A percentile compares a stretch with the other conserved stretches of the same genome.
These are phyloP conservation scores for Mucor lusitanicus DNA, from an alignment of 371 early-diverging fungal genomes.

Conservation along the genomic window DNA sequence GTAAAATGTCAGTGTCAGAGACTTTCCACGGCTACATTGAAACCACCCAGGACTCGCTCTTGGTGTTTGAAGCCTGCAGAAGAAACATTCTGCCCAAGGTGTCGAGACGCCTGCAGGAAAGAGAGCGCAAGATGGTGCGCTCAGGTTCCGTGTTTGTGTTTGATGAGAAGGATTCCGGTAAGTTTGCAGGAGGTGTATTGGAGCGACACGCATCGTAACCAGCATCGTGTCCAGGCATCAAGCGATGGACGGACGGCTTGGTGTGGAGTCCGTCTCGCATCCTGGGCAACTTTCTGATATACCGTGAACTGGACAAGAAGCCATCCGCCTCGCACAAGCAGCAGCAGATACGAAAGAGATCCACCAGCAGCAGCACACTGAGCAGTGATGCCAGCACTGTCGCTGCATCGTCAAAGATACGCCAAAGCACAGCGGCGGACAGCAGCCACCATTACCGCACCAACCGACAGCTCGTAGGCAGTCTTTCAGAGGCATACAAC, in stretches of 20 bases:
- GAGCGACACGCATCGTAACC: no score
- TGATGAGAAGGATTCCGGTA: constrained; percentile 71
- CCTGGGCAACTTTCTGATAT: constrained; percentile 76
- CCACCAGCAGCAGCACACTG: not conserved
- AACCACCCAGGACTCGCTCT: constrained; percentile 66
- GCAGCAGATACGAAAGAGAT: not conserved
- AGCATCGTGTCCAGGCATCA: constrained; percentile 66
- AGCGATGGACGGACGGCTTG: constrained; percentile 89
- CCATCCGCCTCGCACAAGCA: constrained; percentile 21
- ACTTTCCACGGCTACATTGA: constrained; percentile 60
- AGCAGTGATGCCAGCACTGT: not conserved
- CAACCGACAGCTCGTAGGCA: constrained; percentile 62
- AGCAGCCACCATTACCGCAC: constrained; percentile 2
- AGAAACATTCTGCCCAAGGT: constrained; percentile 60
- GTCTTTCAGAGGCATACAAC: constrained; percentile 61
- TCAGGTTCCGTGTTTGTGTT: constrained; percentile 73
- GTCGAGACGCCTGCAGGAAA: constrained; percentile 62
- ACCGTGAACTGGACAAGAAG: constrained; percentile 69
- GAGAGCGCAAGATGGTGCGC: constrained; percentile 58
- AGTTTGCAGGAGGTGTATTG: no score
- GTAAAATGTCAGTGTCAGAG: constrained; percentile 27
- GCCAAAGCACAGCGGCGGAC: not conserved
- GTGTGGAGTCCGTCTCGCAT: constrained; percentile 89
- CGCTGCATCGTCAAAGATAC: not conserved
- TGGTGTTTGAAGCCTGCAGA: constrained; percentile 72